Evolutionary conservation across 345 rosid species (phyloP).

Genomic region (Sonneratia caseolaris): DNA sequence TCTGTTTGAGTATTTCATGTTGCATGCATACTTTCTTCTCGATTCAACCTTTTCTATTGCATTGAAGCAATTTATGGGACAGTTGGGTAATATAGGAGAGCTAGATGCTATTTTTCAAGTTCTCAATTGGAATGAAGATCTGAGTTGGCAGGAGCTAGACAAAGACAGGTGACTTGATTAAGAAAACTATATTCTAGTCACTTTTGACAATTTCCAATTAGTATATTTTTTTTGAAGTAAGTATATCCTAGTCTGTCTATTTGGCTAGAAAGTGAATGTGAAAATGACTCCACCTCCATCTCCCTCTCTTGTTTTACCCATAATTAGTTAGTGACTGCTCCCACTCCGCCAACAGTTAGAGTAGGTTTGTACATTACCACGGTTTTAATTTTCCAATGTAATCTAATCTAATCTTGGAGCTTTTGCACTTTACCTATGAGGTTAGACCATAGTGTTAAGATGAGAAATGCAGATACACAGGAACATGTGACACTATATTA

Average conservation of each 20-base stretch:
- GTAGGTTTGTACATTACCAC: neutral
- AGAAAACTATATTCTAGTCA: neutral
- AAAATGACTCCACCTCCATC: neutral
- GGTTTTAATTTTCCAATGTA: neutral
- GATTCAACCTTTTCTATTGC: constrained; percentile 60
- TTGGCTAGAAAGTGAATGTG: neutral
- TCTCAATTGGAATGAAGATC: constrained; percentile 35
- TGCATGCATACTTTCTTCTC: constrained; percentile 83
- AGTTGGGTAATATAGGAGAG: constrained; percentile 32
- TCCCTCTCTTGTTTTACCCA: neutral
- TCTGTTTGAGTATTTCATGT: constrained; percentile 71
- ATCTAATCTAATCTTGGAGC: neutral
- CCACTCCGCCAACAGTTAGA: neutral
- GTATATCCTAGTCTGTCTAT: neutral
- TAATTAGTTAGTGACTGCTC: neutral
- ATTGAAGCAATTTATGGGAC: constrained; percentile 35
- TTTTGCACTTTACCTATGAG: neutral
- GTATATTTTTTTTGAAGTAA: neutral
- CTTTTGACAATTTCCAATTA: neutral
- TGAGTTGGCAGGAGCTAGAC: constrained; percentile 37
- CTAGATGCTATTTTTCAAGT: constrained; percentile 37
- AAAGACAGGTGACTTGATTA: constrained; percentile 33
- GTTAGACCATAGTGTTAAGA: neutral
- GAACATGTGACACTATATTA: neutral
- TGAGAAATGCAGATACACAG: neutral